phyloP scores from a whole-genome alignment of 2,329 filamentous ascomycete genomes.

The Cordyceps cicadae region DNA sequence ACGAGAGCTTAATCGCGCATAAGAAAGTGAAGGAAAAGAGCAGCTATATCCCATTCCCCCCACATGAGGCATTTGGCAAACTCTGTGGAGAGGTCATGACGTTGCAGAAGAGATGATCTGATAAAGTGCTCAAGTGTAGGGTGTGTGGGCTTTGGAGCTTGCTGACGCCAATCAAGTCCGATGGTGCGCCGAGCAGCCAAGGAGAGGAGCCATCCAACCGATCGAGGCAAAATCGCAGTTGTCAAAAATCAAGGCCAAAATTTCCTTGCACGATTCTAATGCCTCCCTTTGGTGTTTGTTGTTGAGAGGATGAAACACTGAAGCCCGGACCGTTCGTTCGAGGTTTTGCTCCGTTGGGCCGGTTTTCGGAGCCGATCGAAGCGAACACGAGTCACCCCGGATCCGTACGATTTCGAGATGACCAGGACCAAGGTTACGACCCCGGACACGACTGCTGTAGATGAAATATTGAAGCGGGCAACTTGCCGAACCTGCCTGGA shows the following conservation, averaged over 20 bases:
- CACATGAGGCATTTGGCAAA: neutral
- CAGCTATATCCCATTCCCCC: neutral
- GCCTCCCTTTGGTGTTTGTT: neutral
- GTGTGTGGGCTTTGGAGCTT: neutral
- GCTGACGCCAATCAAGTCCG: slow-evolving; percentile 4
- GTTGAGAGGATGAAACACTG: neutral
- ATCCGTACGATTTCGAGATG: neutral
- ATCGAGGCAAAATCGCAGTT: neutral
- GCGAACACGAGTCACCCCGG: neutral
- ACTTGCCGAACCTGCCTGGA: neutral
- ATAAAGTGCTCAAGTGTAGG: slow-evolving; percentile 1
- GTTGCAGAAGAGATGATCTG: neutral
- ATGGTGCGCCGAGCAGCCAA: neutral
- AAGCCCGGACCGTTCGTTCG: neutral
- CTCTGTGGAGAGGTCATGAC: neutral
- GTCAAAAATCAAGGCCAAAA: neutral
- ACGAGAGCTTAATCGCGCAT: slow-evolving; percentile 2
- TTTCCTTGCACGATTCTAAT: neutral
- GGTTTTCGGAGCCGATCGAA: neutral
- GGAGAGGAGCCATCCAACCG: neutral
- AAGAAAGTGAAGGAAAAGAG: neutral
- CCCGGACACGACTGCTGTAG: neutral
- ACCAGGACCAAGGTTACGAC: neutral
- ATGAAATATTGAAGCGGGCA: neutral
- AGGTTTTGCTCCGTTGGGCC: neutral